Evolutionary conservation across 495 filamentous ascomycete species (phyloP), one percentile per base, ranked within the genome.

Genomic region (Neurospora sp.): DNA sequence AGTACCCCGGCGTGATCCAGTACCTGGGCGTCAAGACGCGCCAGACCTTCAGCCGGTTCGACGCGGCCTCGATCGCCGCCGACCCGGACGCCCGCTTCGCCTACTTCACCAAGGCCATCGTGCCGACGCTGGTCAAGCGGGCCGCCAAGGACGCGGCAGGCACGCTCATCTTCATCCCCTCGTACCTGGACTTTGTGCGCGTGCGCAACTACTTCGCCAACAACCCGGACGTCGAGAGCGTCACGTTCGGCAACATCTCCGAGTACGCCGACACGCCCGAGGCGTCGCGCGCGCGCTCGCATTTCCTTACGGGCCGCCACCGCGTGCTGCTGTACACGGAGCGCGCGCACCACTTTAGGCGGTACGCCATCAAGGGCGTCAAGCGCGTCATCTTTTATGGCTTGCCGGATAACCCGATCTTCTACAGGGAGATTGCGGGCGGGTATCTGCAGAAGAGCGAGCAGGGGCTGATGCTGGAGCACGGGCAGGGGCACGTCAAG

Each of bases 61-160:
- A 93, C 73, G 89, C 91, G 7, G 74, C 86, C 6, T 87, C 87
- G 0, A 87, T 91, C 14, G 81, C 86, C 2, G 84, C 87, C 17
- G 95, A 98, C 79, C 94, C 96, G 12, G 93, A 97, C 74, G 86
- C 92, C 16, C 87, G 96, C n/a, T 99, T 98, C 86, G 90, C 90
- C 72, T 95, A 94, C 82, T 98, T 98, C 83, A 92, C 87, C 38
- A 89, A 90, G 27, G 88, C 92, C 35, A 82, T 97, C 70, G 79
- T 98, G 10, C 95, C 96, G 8, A 81, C 87, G 8, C 84, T 99
- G 38, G 84, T 87, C 22, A 83, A 82, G 74, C 90, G 90, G 53
- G 85, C 88, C 71, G 85, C 88, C 71, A 83, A 82, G 41, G 81
- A 84, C 74, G 76, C 84, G 42, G 79, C 78, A 70, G 86, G 95